Evolutionary conservation across 768 basidiomycete genomes (phyloP).

Genomic region (Termitomyces heimii): DNA sequence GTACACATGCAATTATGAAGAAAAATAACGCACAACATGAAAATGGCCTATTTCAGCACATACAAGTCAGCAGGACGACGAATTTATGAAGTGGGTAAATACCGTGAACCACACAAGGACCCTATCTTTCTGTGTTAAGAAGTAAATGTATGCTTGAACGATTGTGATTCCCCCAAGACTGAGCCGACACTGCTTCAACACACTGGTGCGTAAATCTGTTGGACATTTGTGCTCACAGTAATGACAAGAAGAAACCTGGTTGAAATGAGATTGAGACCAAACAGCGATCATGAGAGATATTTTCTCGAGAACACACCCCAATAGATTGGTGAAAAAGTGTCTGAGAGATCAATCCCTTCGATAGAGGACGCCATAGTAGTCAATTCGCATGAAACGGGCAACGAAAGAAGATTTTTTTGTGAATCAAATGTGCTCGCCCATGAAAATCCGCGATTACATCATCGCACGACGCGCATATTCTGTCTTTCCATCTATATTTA

Average conservation of each 20-base stretch:
- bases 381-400: neutral
- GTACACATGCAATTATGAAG: neutral
- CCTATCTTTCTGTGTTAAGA: conserved; percentile 23
- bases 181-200: neutral
- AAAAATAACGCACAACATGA: conserved; percentile 19
- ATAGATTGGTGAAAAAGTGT: conserved; percentile 24
- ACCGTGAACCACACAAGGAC: conserved; percentile 23
- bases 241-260: conserved; percentile 22
- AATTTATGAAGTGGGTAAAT: neutral
- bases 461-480: neutral
- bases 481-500: neutral
- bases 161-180: conserved; percentile 36
- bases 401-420: neutral
- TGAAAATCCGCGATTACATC: neutral
- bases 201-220: neutral
- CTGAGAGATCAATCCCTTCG: conserved; percentile 16
- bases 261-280: neutral
- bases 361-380: neutral
- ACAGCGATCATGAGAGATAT: neutral
- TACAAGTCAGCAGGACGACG: neutral
- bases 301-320: conserved; percentile 18
- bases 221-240: conserved; percentile 14
- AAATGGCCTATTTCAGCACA: conserved; percentile 14
- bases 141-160: conserved; percentile 36
- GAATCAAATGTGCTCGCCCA: neutral